phyloP scores from a whole-genome alignment of 148 eudicot species.

The Spergularia bocconei region DNA sequence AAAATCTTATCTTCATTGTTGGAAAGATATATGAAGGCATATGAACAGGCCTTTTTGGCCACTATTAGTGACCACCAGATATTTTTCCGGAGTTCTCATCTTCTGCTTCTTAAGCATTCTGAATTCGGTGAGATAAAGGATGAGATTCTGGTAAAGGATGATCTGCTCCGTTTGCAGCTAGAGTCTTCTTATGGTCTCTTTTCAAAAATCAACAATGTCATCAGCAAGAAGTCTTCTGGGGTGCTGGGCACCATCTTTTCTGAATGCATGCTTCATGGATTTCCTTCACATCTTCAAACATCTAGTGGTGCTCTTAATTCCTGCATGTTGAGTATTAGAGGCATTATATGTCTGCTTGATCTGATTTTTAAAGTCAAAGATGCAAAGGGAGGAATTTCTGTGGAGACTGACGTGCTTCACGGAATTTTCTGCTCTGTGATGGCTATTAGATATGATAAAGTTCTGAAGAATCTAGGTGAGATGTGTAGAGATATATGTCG shows the following conservation, averaged over 20 bases:
- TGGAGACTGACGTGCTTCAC: conserved; percentile 47
- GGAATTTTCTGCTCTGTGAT: conserved; percentile 70
- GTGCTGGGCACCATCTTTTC: conserved; percentile 46
- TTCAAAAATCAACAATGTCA: conserved; percentile 42
- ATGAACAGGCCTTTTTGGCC: conserved; percentile 65
- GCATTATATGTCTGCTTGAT: conserved; percentile 50
- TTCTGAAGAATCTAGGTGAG: conserved; percentile 51
- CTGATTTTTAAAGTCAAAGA: conserved; percentile 50
- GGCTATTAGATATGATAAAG: conserved; percentile 66
- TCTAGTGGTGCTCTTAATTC: conserved; percentile 65
- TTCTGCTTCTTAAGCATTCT: conserved; percentile 66
- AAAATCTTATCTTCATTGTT: conserved; percentile 56
- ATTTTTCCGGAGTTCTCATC: conserved; percentile 38
- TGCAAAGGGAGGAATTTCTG: conserved; percentile 30
- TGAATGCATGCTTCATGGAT: conserved; percentile 83
- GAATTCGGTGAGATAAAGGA: conserved; percentile 63
- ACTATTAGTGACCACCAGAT: conserved; percentile 36
- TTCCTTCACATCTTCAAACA: conserved; percentile 60
- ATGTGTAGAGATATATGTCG: conserved; percentile 61
- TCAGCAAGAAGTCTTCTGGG: conserved; percentile 58
- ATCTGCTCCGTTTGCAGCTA: conserved; percentile 34
- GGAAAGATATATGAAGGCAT: conserved; percentile 43
- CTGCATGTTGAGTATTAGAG: conserved; percentile 62
- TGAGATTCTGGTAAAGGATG: conserved; percentile 49
- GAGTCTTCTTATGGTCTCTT: conserved; percentile 59